Conservation (phyloP, 2,329 filamentous ascomycete species). For the Lachnellula hyalina region DNA sequence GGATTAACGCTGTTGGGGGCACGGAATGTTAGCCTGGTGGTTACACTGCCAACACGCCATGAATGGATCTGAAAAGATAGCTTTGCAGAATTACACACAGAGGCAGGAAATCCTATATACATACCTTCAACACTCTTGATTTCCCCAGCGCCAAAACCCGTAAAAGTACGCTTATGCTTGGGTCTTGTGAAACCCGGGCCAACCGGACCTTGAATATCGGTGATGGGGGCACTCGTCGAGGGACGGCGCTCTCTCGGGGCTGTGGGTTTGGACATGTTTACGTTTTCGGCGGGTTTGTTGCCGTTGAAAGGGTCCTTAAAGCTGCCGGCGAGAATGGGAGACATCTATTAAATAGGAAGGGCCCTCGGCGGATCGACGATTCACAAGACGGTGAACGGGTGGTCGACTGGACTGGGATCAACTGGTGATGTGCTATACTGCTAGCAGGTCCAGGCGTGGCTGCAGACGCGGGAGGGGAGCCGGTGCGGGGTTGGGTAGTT, state of each 20-base stretch:
- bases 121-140: slow-evolving; percentile 90
- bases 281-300: neutral
- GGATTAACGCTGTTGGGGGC: slow-evolving; percentile 60
- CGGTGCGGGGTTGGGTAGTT: neutral
- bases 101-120: slow-evolving; percentile 12
- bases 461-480: neutral
- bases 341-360: neutral
- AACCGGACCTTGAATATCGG: slow-evolving; percentile 79
- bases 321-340: neutral
- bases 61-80: neutral
- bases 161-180: slow-evolving; percentile 96
- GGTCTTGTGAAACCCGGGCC: slow-evolving; percentile 82
- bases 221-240: slow-evolving; percentile 75
- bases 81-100: neutral
- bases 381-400: neutral
- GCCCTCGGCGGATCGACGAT: neutral
- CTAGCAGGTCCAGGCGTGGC: neutral
- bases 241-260: slow-evolving; percentile 67
- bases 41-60: neutral
- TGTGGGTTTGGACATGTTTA: slow-evolving; percentile 17
- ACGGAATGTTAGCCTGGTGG: slow-evolving; percentile 2
- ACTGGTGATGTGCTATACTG: neutral
- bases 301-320: neutral
- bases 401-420: neutral
- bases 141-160: slow-evolving; percentile 82